Base-by-base conservation (phyloP, 2,329 filamentous ascomycete species). In the Zasmidium angulare region DNA sequence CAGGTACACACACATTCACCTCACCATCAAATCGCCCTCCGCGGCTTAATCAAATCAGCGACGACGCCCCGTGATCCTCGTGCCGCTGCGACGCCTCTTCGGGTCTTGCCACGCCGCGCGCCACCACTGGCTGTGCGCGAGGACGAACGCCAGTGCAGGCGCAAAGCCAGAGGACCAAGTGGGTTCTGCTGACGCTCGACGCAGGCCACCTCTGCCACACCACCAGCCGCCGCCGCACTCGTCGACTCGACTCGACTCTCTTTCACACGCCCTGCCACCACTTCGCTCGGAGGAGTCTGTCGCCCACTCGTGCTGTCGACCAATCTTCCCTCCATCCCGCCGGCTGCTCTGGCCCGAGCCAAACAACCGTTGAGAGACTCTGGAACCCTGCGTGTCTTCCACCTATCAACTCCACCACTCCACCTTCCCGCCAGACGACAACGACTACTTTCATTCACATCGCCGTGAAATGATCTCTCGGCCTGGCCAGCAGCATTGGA, bases 391-490 rank as follows among this genome's bases (percentile, higher is more conserved):
- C 47, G 49, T 19, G 10, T 11, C 49, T 29, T 6, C 29, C 46
- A 49, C 46, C 20, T 17, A 29, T 17, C 46, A 4, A 24, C 46
- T n/a, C n/a, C 46, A 22, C 9, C 4, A 49, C 23, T 4, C 46
- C 20, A 49, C 46, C 11, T n/a, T n/a, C 4, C 46, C 20, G 46
- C 12, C 20, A 22, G 20, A 24, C 23, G 46, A 22, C 23, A 22
- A 22, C 36, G 36, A 43, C 36, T 7, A 19, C 36, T 7, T 10
- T 17, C 7, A 49, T 17, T 19, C 11, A 20, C 9, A 49, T 22
- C 46, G 23, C 22, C 49, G 49, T 50, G 49, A 50, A 29, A 50
- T 50, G 49, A 21, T 3, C 49, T 29, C 49, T 50, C 49, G 19
- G n/a, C 22, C 23, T 50, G 22, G 49, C 17, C n/a, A 50, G 24